These are phyloP conservation scores for Naganishia onofrii DNA, from an alignment of 768 basidiomycete species.

Conservation along the genomic window DNA sequence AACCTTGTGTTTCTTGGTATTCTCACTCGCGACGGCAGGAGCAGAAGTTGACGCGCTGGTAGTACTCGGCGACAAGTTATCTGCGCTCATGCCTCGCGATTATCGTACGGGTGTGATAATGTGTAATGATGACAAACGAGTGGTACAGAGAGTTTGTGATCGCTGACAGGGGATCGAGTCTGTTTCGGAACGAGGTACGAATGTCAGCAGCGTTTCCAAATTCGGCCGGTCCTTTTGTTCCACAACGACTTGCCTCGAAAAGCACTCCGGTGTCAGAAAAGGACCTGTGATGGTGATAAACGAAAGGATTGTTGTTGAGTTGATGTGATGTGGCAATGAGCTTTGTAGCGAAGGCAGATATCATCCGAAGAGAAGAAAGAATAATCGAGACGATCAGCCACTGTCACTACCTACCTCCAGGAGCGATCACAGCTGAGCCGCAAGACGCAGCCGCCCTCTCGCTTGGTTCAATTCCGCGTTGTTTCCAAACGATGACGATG, in stretches of 20 bases:
- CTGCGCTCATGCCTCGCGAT: slow-evolving; percentile 23
- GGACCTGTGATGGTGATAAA: neutral
- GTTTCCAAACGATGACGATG: slow-evolving; percentile 22
- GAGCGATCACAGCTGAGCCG: neutral
- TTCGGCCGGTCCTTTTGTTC: slow-evolving; percentile 6
- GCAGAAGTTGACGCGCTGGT: slow-evolving; percentile 1
- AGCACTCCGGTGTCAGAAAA: neutral
- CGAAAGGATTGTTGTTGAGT: neutral
- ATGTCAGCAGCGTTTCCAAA: slow-evolving; percentile 15
- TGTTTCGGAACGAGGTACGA: neutral
- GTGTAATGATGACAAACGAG: slow-evolving; percentile 11
- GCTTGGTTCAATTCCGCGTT: neutral
- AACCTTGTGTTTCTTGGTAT: neutral
- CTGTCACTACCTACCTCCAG: neutral
- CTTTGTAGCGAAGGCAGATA: neutral
- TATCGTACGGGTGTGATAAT: neutral
- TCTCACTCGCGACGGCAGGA: slow-evolving; percentile 5
- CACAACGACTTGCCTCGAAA: slow-evolving; percentile 4
- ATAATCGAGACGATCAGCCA: neutral
- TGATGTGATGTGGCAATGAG: neutral
- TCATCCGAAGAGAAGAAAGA: neutral
- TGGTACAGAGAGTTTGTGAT: neutral
- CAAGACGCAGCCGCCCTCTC: neutral
- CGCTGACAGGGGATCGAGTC: neutral
- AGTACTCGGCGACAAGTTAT: slow-evolving; percentile 22